Evolutionary conservation across 306 rosid genomes (phyloP), one percentile per base, ranked within the genome.

Genomic region (Castanopsis chinensis): DNA sequence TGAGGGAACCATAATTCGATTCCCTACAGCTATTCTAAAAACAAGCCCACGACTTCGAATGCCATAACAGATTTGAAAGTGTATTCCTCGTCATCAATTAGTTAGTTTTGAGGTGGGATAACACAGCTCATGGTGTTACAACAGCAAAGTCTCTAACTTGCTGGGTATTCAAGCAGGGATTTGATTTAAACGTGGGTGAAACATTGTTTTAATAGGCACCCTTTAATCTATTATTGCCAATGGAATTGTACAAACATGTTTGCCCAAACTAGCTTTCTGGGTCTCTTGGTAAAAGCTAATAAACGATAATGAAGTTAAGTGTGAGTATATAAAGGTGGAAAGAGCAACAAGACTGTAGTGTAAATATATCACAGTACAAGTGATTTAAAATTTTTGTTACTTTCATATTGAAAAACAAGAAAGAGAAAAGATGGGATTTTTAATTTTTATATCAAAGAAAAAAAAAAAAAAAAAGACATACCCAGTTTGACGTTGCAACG

Each of bases 401-500:
- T 2, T 8, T 5, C 1, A 28, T 14, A 5, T 13, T 5, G 23
- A 11, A 43, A 68, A 74, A 32, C n/a, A 76, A 76, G 10, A 41
- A 41, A 30, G 1, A 56, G n/a, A 13, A 37, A 25, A 25, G 27
- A 25, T 25, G 27, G 27, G 27, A 25, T 25, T 25, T 25, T 25
- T 25, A 25, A 25, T 25, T 25, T 25, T 25, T 25, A 25, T 25
- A 25, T 25, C 27, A 1, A 25, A 25, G 2, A 0, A 25, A 25
- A 25, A 25, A 25, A 25, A 25, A 1, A 4, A 41, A 41, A 82
- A 75, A 32, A 20, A 2, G 57, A 19, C 86, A 27, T n/a, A 94
- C 97, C 97, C n/a, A 94, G 88, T 86, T 94, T 94, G 28, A 94
- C 92, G 73, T 92, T 92, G 86, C 97, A 92, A 73, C 93, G 97